phyloP scores from a whole-genome alignment of 768 basidiomycete species.

The Phaeotremella fagi region DNA sequence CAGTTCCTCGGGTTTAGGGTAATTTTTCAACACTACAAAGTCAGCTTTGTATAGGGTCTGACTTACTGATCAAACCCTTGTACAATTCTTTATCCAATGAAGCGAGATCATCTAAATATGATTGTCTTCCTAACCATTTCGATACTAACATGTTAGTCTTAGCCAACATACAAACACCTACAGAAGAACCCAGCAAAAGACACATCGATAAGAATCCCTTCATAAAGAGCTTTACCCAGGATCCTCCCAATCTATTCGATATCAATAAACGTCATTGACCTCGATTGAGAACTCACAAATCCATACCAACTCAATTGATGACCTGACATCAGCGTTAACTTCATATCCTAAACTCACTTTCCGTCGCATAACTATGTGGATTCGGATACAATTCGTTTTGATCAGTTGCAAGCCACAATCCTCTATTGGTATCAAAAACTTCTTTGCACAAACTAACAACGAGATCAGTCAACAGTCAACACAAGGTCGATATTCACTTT shows the following conservation, averaged over 20 bases:
- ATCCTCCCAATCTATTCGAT: slow-evolving; percentile 66
- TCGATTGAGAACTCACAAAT: slow-evolving; percentile 57
- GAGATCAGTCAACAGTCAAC: not conserved
- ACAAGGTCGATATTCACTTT: slow-evolving; percentile 40
- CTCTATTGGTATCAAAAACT: slow-evolving; percentile 89
- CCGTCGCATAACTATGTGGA: slow-evolving; percentile 83
- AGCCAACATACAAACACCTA: slow-evolving; percentile 30
- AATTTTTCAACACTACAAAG: slow-evolving; percentile 70
- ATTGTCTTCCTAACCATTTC: slow-evolving; percentile 73
- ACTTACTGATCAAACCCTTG: slow-evolving; percentile 67
- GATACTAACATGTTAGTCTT: slow-evolving; percentile 55
- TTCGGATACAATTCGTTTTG: slow-evolving; percentile 95
- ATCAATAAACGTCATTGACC: not conserved
- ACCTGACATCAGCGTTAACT: slow-evolving; percentile 50
- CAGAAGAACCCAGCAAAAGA: slow-evolving; percentile 95
- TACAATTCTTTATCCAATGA: slow-evolving; percentile 91
- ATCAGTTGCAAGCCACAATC: slow-evolving; percentile 84
- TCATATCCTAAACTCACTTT: slow-evolving; percentile 55
- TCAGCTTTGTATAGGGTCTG: not conserved
- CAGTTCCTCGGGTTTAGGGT: slow-evolving; percentile 77
- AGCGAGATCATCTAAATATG: slow-evolving; percentile 84
- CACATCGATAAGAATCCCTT: slow-evolving; percentile 90
- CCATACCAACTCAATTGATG: slow-evolving; percentile 79
- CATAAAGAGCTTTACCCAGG: slow-evolving; percentile 92
- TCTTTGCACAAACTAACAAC: slow-evolving; percentile 69